Evolutionary conservation across 768 basidiomycete species (phyloP).

Genomic region (Lactifluus echinatus): DNA sequence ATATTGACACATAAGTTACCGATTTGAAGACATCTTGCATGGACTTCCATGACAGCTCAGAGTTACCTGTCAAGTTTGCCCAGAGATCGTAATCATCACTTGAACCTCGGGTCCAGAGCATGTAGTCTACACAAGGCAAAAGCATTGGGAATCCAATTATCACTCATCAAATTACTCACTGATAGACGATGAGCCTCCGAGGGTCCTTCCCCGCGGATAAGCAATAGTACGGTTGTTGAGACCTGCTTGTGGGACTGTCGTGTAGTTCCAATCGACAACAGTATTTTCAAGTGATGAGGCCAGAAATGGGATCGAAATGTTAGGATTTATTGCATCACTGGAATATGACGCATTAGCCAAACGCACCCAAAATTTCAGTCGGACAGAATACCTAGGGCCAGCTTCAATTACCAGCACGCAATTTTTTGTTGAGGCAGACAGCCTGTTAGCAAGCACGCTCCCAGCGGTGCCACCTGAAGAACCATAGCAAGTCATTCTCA

Average conservation of each 20-base stretch:
- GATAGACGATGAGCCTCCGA: conserved; percentile 22
- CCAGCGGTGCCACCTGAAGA: background rate
- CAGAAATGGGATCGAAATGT: conserved; percentile 20
- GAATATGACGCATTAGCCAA: background rate
- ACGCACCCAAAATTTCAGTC: background rate
- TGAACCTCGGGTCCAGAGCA: conserved; percentile 13
- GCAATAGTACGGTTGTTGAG: too few species aligned
- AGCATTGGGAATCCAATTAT: too few species aligned
- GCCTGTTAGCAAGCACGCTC: background rate
- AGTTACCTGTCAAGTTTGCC: conserved; percentile 7
- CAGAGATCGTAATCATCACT: conserved; percentile 11
- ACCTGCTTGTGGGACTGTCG: too few species aligned
- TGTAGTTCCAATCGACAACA: conserved; percentile 25
- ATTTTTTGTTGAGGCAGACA: background rate
- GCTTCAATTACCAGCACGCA: conserved; percentile 1
- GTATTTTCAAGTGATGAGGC: too few species aligned
- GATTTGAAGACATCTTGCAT: conserved; percentile 4
- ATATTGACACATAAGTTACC: too few species aligned
- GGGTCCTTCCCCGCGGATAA: too few species aligned
- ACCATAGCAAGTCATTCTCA: too few species aligned
- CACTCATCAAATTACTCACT: too few species aligned
- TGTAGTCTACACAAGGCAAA: background rate
- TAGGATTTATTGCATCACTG: conserved; percentile 7
- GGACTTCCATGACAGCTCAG: conserved; percentile 14
- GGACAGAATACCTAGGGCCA: background rate